Base-by-base conservation (phyloP, 192 early-diverging fungal genomes). In the Phycomyces nitens region DNA sequence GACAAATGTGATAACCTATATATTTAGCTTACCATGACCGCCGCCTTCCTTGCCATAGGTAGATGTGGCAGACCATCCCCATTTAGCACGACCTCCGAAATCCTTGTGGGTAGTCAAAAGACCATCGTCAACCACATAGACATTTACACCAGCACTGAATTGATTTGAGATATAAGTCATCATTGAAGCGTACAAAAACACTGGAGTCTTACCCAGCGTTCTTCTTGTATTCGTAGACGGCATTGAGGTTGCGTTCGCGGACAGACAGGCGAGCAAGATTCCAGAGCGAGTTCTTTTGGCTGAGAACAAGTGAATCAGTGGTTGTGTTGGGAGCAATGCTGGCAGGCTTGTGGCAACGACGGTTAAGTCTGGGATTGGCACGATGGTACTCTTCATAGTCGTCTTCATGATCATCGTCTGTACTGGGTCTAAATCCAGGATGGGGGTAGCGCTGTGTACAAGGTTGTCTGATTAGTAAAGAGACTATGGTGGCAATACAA, bases 241-340 rank as follows among this genome's bases (percentile, higher is more conserved):
- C 9, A 5, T 49, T 61, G 5, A 40, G 20, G 12, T 53, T 49
- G n/a, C 40, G 24, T 60, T 80, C 61, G 68, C 85, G 87, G 70
- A 92, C 85, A 14, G 91, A 91, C 60, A 93, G 88, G 58, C 93
- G 88, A 40, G 82, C 80, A n/a, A 96, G 73, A 29, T 91, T 89
- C 94, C 94, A 96, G 12, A 86, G 90, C 6, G 92, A 88, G 64
- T 77, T 68, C 44, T 70, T 74, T 73, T 95, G 86, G 18, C 15
- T n/a, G 12, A n/a, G 44, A n/a, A 18, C 18, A 18, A 18, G 15
- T 3, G 44, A 18, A 47, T 14, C 44, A n/a, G 4, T n/a, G 12
- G 44, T n/a, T n/a, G 44, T 47, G 44, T 47, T 47, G 18, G 44
- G 12, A 34, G 29, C 29, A 7, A 34, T 7, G 29, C 7, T 34